Evolutionary conservation across 164 flowering plant genomes (phyloP), one percentile per base, ranked within the genome.

Genomic region (Liriodendron chinense): DNA sequence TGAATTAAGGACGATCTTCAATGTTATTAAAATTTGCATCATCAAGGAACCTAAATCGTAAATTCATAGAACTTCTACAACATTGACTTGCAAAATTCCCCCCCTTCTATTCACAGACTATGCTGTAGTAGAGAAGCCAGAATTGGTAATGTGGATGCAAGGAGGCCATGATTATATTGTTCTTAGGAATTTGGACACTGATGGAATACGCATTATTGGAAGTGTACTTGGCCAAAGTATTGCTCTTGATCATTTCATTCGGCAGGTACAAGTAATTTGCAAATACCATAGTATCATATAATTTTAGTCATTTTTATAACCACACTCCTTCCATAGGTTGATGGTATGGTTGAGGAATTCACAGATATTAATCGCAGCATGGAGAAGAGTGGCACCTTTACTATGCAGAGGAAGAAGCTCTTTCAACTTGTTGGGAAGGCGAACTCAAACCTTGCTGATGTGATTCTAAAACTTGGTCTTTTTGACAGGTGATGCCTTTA

Each of bases 141-240:
- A 85, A 70, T 75, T 90, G 53, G 75, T 78, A 76, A 89, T 96
- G 20, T 94, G 95, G 98, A 92, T 94, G 97, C 82, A 88, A 84
- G 96, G 94, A 56, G 96, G 98, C 22, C 74, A 89, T 75, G 98
- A 93, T 78, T 85, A 86, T 81, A 90, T 94, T 81, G 86, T 87
- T 91, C 78, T 94, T 78, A 94, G 89, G 82, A 87, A 86, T 80
- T 72, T 92, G 85, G 87, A 88, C 74, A 87, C 85, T 83, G 97
- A 93, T 84, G 95, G 97, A 8, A 93, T 94, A 63, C 92, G 96
- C 59, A 93, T 87, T 26, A 91, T 94, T 82, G 98, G 98, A 62
- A 89, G 97, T 82, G 98, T 94, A 82, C 97, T 94, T 78, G 98
- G 97, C 79, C 98, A 93, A 85, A 93, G 98, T 83, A 88, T 94